Percentiles rank a stretch among this genome's conserved stretches.
These are phyloP conservation scores for Kwoniella newhampshirensis DNA, from an alignment of 768 basidiomycete genomes.

Conservation along the genomic window DNA sequence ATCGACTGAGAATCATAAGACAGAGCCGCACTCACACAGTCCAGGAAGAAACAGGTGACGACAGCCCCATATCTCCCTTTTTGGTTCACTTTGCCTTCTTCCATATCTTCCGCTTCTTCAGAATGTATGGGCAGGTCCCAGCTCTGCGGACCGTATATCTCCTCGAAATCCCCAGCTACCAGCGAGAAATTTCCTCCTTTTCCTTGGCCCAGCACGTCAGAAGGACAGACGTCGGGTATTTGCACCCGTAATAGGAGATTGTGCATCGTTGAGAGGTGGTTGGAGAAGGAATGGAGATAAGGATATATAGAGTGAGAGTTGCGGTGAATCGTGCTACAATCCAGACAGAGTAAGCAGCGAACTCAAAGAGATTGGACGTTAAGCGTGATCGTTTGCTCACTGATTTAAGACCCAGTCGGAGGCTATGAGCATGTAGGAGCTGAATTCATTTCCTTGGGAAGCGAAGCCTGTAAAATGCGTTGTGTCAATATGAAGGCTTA, in stretches of 20 bases:
- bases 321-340: constrained; percentile 64
- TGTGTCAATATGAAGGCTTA: too few species aligned
- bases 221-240: constrained; percentile 82
- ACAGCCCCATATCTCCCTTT: constrained; percentile 82
- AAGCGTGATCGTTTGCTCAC: constrained; percentile 56
- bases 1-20: too few species aligned
- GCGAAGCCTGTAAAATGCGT: constrained; percentile 83
- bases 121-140: constrained; percentile 15
- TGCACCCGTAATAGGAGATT: constrained; percentile 65
- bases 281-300: constrained; percentile 90
- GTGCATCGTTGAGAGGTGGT: constrained; percentile 62
- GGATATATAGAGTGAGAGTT: constrained; percentile 77
- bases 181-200: constrained; percentile 59
- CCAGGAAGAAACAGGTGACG: constrained; percentile 94
- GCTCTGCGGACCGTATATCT: constrained; percentile 66
- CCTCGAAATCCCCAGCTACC: constrained; percentile 93
- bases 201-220: constrained; percentile 59
- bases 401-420: constrained; percentile 85
- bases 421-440: constrained; percentile 87
- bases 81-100: constrained; percentile 60
- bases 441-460: constrained; percentile 94
- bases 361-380: background rate
- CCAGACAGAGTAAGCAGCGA: background rate
- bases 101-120: constrained; percentile 38
- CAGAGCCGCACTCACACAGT: constrained; percentile 78